Conservation (phyloP, 2,329 filamentous ascomycete genomes). For the Phialemoniopsis sp. region DNA sequence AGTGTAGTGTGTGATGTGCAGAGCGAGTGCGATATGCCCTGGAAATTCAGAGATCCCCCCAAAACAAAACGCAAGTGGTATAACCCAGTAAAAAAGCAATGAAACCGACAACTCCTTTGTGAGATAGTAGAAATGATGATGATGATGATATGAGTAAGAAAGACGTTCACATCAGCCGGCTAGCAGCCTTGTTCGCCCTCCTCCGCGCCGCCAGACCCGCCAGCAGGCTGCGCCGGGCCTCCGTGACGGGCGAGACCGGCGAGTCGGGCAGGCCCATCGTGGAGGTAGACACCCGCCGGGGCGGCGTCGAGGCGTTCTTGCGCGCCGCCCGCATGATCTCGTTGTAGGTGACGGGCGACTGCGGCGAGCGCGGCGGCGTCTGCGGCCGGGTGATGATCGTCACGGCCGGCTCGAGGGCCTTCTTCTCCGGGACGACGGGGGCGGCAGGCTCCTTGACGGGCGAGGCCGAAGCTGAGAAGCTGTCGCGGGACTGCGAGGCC, state of each 20-base stretch:
- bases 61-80: no score
- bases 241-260: slow-evolving; percentile 8
- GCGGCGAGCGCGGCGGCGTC: background rate
- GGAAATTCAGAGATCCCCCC: no score
- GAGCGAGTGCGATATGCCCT: no score
- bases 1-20: no score
- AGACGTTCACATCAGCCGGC: slow-evolving; percentile 2
- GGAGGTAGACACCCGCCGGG: slow-evolving; percentile 11
- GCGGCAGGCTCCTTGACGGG: slow-evolving; percentile 1
- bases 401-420: background rate
- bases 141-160: background rate
- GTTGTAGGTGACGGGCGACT: slow-evolving; percentile 37
- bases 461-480: slow-evolving; percentile 7
- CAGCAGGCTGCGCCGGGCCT: slow-evolving; percentile 11
- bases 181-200: slow-evolving; percentile 6
- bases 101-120: background rate
- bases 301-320: slow-evolving; percentile 29
- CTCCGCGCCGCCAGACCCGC: slow-evolving; percentile 17
- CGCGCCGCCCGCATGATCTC: slow-evolving; percentile 40
- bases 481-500: slow-evolving; percentile 23
- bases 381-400: background rate
- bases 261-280: slow-evolving; percentile 9
- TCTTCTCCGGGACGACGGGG: slow-evolving; percentile 1
- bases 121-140: no score
- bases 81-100: no score